Conservation (phyloP, 139 green algal genomes). For the Ettlia oleoabundans region DNA sequence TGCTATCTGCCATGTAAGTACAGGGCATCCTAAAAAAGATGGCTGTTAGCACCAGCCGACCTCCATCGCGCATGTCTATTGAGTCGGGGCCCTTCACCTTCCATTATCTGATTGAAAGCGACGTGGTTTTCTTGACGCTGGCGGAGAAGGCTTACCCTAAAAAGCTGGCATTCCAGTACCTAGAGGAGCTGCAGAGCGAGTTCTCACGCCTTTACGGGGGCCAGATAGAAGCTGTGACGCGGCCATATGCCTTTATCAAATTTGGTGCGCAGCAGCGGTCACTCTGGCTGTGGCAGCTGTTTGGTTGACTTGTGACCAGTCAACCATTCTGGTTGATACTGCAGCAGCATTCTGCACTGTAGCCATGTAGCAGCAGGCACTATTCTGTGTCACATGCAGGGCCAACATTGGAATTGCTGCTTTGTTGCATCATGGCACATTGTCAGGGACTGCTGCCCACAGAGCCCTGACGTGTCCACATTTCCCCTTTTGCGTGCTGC, state of each 20-base stretch:
- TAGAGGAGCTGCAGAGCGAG: slow-evolving; percentile 96
- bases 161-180: slow-evolving; percentile 98
- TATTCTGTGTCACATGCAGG: not conserved
- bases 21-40: slow-evolving; percentile 67
- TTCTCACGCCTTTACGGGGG: slow-evolving; percentile 88
- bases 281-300: not conserved
- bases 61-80: slow-evolving; percentile 72
- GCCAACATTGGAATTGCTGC: not conserved
- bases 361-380: no score
- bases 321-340: not conserved
- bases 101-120: slow-evolving; percentile 90
- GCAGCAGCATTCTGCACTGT: no score
- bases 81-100: slow-evolving; percentile 83
- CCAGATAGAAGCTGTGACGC: slow-evolving; percentile 88
- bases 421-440: not conserved
- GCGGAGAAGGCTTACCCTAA: slow-evolving; percentile 92
- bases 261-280: slow-evolving; percentile 81
- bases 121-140: slow-evolving; percentile 86
- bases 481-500: no score
- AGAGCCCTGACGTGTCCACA: no score
- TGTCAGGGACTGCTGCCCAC: no score
- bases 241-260: slow-evolving; percentile 99
- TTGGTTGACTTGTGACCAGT: no score
- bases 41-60: slow-evolving; percentile 16
- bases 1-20: not conserved